These are phyloP conservation scores for Citrus inodora DNA, from an alignment of 345 rosid genomes.

Conservation along the genomic window DNA sequence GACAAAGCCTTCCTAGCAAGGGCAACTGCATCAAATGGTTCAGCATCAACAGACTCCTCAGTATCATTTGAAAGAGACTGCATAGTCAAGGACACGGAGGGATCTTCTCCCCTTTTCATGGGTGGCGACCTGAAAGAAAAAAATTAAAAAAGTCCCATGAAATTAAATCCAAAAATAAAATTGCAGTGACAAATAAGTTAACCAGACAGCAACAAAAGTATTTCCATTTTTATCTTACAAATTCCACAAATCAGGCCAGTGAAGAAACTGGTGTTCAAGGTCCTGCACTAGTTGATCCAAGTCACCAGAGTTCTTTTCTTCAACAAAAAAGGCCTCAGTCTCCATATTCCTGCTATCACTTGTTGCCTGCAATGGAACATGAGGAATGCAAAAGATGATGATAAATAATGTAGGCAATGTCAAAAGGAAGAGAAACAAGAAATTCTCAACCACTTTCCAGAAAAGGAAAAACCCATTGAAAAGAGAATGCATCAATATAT, in stretches of 20 bases:
- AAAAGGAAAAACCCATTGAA: neutral
- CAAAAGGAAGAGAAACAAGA: slow-evolving; percentile 1
- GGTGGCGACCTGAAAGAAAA: slow-evolving; percentile 39
- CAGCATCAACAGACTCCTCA: slow-evolving; percentile 23
- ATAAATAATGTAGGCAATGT: neutral
- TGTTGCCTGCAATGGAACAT: slow-evolving; percentile 29
- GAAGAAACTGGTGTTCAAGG: slow-evolving; percentile 39
- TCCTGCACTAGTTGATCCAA: slow-evolving; percentile 26
- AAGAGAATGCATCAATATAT: neutral
- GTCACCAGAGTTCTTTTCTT: slow-evolving; percentile 30
- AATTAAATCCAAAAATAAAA: slow-evolving; percentile 2
- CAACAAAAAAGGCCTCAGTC: slow-evolving; percentile 25
- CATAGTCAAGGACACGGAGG: slow-evolving; percentile 25
- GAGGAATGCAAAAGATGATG: neutral
- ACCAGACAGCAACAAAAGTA: neutral
- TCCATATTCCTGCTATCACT: slow-evolving; percentile 39
- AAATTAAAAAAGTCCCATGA: neutral
- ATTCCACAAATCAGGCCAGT: slow-evolving; percentile 49
- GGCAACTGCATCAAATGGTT: slow-evolving; percentile 38
- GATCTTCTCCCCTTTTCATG: slow-evolving; percentile 31
- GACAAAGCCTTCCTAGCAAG: slow-evolving; percentile 73
- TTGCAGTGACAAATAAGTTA: neutral
- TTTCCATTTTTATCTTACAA: slow-evolving; percentile 31
- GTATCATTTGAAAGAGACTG: slow-evolving; percentile 25
- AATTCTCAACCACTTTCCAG: neutral